Base-by-base conservation (phyloP, 805 yeast species). In the Suhomyces faveliae region DNA sequence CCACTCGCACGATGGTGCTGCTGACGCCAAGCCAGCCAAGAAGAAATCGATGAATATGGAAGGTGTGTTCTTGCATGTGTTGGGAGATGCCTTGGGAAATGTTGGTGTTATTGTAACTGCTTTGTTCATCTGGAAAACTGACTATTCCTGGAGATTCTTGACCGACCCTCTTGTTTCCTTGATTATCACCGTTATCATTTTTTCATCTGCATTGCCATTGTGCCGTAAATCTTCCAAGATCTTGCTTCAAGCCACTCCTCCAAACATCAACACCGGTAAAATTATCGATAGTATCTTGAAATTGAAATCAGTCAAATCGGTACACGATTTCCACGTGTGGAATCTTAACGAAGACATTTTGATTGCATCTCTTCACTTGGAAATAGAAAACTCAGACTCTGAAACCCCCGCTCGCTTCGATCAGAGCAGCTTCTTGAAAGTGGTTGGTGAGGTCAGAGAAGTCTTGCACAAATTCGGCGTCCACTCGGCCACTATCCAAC, bases 241-340 rank as follows among this genome's bases (percentile, higher is more conserved):
- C 51, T 75, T 92, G 52, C 74, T 92, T 49, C 98, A 92, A 68
- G 98, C 96, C 1, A 87, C 96, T 0, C 99, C 99, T 19, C 77
- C 84, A n/a, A 77, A 84, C 35, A 75, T 94, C 46, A 82, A 89
- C 56, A 84, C 95, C 15, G 85, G 87, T 52, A 78, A 77, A 24
- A 88, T 94, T 39, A 80, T 84, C 49, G 71, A 76, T 43, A 88
- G 87, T 51, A 85, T 92, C 40, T 66, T 81, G 30, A 69, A 78
- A 13, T 74, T 94, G 15, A 78, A 81, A 0, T 87, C 91, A 21
- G 92, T 92, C 44, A 76, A 80, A 48, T 87, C 95, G 1, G 84
- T 94, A 25, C 99, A 92, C 66, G 99, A 92, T 68, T 84, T 92
- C 76, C 99, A 92, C 67, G 84, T 92, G 49, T 92, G 99, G 99